Evolutionary conservation across 176 grass and related monocot species (phyloP).

Genomic region (Typha latifolia): DNA sequence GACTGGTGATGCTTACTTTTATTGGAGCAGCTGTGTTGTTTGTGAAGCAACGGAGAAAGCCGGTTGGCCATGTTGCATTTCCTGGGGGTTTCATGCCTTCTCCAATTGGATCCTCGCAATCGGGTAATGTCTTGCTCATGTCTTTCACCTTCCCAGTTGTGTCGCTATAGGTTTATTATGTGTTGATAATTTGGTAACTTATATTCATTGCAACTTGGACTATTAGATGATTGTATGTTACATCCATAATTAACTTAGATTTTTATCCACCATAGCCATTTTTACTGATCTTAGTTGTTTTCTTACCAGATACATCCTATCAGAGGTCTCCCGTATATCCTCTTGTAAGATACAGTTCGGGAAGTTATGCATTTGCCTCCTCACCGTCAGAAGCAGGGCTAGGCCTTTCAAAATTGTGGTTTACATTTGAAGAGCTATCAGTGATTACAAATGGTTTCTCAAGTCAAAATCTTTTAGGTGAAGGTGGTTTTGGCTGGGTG

Average conservation of each 20-base stretch:
- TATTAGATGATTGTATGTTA: no score
- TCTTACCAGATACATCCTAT: constrained; percentile 33
- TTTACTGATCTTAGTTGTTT: constrained; percentile 21
- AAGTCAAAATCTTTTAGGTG: constrained; percentile 53
- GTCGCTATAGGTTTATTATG: no score
- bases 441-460: constrained; percentile 53
- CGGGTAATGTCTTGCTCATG: constrained; percentile 24
- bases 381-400: constrained; percentile 47
- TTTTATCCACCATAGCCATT: constrained; percentile 12
- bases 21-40: constrained; percentile 33
- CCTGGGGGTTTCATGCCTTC: constrained; percentile 32
- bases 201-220: no score
- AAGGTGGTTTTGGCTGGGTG: constrained; percentile 74
- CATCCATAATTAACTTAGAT: background rate
- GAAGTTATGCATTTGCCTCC: constrained; percentile 50
- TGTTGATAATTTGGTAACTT: no score
- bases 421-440: constrained; percentile 63
- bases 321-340: constrained; percentile 52
- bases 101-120: constrained; percentile 39
- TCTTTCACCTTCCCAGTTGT: no score
- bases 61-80: constrained; percentile 11
- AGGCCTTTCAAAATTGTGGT: constrained; percentile 55
- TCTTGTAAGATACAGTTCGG: constrained; percentile 42
- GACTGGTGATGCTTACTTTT: constrained; percentile 23
- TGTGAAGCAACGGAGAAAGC: constrained; percentile 53